Evolutionary conservation across 352 stramenopile species (phyloP).

Genomic region (Pythium dissimile): DNA sequence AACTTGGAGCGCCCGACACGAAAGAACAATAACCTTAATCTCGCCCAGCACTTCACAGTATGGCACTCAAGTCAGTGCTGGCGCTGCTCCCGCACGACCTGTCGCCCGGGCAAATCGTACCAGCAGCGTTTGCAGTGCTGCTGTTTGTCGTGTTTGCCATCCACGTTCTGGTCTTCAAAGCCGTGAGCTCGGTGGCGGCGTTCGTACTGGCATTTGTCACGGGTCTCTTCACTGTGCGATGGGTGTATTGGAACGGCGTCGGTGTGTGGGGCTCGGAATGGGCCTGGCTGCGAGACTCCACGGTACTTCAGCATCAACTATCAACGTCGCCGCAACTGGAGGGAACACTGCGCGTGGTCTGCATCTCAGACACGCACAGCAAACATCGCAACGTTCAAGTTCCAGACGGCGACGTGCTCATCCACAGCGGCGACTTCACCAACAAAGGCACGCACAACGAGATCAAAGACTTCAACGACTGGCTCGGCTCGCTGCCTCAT

Average conservation of each 20-base stretch:
- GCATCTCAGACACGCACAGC: conserved; percentile 81
- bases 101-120: conserved; percentile 29
- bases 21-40: not conserved
- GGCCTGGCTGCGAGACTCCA: conserved; percentile 41
- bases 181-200: conserved; percentile 25
- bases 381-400: conserved; percentile 67
- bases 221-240: conserved; percentile 30
- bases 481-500: conserved; percentile 73
- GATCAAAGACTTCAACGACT: conserved; percentile 73
- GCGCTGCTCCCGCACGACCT: conserved; percentile 42
- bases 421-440: conserved; percentile 91
- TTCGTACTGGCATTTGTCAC: conserved; percentile 18
- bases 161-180: conserved; percentile 16
- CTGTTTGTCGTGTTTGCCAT: conserved; percentile 9
- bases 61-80: conserved; percentile 3
- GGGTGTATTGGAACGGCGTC: conserved; percentile 60
- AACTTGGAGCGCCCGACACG: too few relatives aligned
- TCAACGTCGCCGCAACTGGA: conserved; percentile 38
- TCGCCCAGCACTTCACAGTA: not conserved
- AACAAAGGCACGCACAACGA: conserved; percentile 67
- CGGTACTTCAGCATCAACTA: conserved; percentile 25
- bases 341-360: conserved; percentile 67
- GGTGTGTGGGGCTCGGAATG: conserved; percentile 53
- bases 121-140: conserved; percentile 2
- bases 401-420: conserved; percentile 74